Evolutionary conservation across 2,329 filamentous ascomycete genomes (phyloP).

Genomic region (Xylariaceae sp.): DNA sequence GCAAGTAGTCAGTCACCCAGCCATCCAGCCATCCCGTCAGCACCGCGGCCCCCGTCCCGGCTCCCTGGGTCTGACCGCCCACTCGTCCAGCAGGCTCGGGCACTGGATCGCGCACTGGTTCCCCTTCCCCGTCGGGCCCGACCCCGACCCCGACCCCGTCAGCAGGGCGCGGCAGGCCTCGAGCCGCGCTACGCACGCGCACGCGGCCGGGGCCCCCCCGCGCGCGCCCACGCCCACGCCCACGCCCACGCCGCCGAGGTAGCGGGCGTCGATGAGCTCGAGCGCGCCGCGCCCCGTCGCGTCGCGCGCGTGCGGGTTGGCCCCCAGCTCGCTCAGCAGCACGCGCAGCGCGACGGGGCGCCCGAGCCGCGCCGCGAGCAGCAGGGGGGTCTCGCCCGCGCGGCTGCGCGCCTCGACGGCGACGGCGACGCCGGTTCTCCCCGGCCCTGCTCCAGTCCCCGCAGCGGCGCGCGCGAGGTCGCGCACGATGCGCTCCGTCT

Average conservation of each 20-base stretch:
- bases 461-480: constrained; percentile 36
- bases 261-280: constrained; percentile 36
- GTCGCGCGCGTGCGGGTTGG: constrained; percentile 41
- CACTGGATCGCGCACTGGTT: constrained; percentile 26
- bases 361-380: constrained; percentile 45
- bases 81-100: constrained; percentile 34
- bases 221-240: constrained; percentile 27
- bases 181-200: constrained; percentile 31
- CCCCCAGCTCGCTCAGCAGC: constrained; percentile 37
- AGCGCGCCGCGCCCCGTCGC: constrained; percentile 36
- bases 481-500: constrained; percentile 37
- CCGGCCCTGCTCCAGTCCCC: too few relatives aligned
- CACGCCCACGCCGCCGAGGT: constrained; percentile 23
- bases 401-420: constrained; percentile 44
- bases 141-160: too few relatives aligned
- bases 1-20: too few relatives aligned
- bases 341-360: constrained; percentile 43
- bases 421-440: too few relatives aligned
- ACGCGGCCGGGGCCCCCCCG: constrained; percentile 26
- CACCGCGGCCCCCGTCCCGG: too few relatives aligned
- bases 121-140: too few relatives aligned
- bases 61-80: too few relatives aligned
- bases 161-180: constrained; percentile 40
- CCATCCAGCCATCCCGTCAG: too few relatives aligned
- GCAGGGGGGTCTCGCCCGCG: constrained; percentile 46